Evolutionary conservation across 352 stramenopile species (phyloP).

Genomic region (Phytophthora idaei): DNA sequence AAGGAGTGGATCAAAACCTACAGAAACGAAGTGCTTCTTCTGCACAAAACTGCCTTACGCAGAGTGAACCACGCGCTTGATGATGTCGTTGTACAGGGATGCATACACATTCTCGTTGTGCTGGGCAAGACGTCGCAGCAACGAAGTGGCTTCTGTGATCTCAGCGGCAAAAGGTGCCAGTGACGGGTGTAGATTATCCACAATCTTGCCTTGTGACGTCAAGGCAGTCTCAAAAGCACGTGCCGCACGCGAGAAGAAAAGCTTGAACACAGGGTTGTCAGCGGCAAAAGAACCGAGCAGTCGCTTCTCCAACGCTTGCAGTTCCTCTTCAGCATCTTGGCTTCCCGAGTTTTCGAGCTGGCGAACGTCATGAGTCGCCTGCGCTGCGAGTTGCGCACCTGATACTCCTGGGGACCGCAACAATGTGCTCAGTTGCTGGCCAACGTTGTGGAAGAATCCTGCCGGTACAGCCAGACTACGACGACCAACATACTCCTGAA

Average conservation of each 20-base stretch:
- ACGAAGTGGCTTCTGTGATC: slow-evolving; percentile 37
- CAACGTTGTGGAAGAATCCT: slow-evolving; percentile 41
- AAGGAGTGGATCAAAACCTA: slow-evolving; percentile 22
- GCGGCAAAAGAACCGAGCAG: slow-evolving; percentile 48
- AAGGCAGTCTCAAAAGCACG: slow-evolving; percentile 37
- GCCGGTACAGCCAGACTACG: slow-evolving; percentile 27
- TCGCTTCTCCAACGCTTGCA: slow-evolving; percentile 48
- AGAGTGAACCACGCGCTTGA: slow-evolving; percentile 46
- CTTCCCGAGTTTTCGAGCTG: slow-evolving; percentile 27
- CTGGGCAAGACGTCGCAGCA: slow-evolving; percentile 51
- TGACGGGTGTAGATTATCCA: slow-evolving; percentile 49
- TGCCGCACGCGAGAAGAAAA: slow-evolving; percentile 56
- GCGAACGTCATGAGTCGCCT: slow-evolving; percentile 45
- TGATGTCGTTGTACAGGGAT: slow-evolving; percentile 66
- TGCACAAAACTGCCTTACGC: slow-evolving; percentile 23
- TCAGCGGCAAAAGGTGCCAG: slow-evolving; percentile 55
- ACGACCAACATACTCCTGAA: slow-evolving; percentile 63
- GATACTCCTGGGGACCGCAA: slow-evolving; percentile 53
- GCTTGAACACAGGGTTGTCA: slow-evolving; percentile 60
- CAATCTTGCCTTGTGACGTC: slow-evolving; percentile 20
- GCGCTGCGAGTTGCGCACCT: slow-evolving; percentile 54
- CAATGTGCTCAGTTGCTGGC: slow-evolving; percentile 46
- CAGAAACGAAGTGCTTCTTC: slow-evolving; percentile 1
- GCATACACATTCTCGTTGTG: slow-evolving; percentile 77
- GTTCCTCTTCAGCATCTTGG: slow-evolving; percentile 22